A percentile compares a stretch with the other conserved stretches of the same genome.
Evolutionary conservation across 768 basidiomycete species (phyloP).

Genomic region (Mycena amicta): DNA sequence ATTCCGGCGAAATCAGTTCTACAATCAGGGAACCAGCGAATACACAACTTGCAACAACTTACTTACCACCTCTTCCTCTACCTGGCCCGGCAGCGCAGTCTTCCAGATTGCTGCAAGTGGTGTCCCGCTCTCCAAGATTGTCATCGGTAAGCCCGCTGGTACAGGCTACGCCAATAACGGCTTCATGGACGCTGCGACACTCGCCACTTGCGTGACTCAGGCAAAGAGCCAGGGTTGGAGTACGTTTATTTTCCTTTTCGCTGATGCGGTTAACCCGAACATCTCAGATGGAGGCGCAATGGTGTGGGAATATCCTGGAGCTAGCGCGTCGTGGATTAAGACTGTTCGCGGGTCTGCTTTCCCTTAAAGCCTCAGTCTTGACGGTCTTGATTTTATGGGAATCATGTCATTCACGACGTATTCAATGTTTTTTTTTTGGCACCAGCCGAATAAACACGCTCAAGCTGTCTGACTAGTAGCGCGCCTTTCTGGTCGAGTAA

Average conservation of each 20-base stretch:
- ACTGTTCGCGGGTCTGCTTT: constrained; percentile 31
- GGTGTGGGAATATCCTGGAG: constrained; percentile 42
- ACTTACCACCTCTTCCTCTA: constrained; percentile 55
- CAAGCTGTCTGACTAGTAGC: background rate
- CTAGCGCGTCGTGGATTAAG: constrained; percentile 42
- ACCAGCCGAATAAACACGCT: background rate
- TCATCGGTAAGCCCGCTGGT: constrained; percentile 74
- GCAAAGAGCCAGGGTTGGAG: constrained; percentile 71
- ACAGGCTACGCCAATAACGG: constrained; percentile 57
- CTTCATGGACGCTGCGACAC: constrained; percentile 58
- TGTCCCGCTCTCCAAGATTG: constrained; percentile 62
- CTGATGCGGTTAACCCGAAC: background rate
- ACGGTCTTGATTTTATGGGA: background rate
- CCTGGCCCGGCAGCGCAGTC: constrained; percentile 63
- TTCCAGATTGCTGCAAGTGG: constrained; percentile 63
- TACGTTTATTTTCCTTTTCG: constrained; percentile 35
- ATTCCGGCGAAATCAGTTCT: constrained; percentile 35
- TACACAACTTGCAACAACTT: constrained; percentile 67
- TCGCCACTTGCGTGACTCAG: constrained; percentile 61
- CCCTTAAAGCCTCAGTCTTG: constrained; percentile 7
- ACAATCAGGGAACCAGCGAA: constrained; percentile 59
- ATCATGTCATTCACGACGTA: background rate
- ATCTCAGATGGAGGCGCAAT: constrained; percentile 33
- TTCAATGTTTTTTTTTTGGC: background rate
- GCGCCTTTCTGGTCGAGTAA: no score